A percentile compares a stretch with the other conserved stretches of the same genome.
Conservation (phyloP, 2,329 filamentous ascomycete species). For the Hypoxylon sp. region DNA sequence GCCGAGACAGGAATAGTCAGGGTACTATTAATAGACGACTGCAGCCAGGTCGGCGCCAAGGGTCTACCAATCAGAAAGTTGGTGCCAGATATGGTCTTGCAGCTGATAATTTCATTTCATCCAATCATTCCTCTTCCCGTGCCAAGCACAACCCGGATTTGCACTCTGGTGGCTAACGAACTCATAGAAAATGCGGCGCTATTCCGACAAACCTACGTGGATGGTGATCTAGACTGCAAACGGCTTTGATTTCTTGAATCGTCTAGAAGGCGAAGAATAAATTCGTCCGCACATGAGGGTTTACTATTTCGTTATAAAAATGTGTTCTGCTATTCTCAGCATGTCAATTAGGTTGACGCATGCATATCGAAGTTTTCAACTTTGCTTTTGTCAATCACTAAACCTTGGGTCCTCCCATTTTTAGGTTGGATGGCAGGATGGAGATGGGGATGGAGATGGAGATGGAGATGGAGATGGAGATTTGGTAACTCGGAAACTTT, state of each 20-base stretch:
- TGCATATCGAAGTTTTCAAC: too few species aligned
- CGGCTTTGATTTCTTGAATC: constrained; percentile 16
- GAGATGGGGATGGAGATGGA: too few species aligned
- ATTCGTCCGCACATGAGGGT: too few species aligned
- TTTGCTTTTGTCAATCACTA: too few species aligned
- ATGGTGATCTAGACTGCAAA: constrained; percentile 14
- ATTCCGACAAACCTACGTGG: constrained; percentile 7
- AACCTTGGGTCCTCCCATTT: too few species aligned
- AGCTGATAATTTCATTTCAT: constrained; percentile 41
- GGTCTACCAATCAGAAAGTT: constrained; percentile 25
- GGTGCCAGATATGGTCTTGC: constrained; percentile 37
- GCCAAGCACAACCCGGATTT: constrained; percentile 36
- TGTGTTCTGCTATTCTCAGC: too few species aligned
- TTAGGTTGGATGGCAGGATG: too few species aligned
- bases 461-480: too few species aligned
- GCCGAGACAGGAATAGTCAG: constrained; percentile 34
- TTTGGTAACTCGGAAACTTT: neutral
- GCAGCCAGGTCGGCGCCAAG: constrained; percentile 35
- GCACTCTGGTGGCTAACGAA: constrained; percentile 29
- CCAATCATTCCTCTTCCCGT: constrained; percentile 33
- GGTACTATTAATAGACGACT: constrained; percentile 43
- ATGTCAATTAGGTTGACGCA: too few species aligned
- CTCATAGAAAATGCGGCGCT: constrained; percentile 31
- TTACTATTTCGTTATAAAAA: too few species aligned
- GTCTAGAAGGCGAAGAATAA: constrained; percentile 1